phyloP scores from a whole-genome alignment of 2,329 filamentous ascomycete species.

The Magnaporthiopsis incrustans region DNA sequence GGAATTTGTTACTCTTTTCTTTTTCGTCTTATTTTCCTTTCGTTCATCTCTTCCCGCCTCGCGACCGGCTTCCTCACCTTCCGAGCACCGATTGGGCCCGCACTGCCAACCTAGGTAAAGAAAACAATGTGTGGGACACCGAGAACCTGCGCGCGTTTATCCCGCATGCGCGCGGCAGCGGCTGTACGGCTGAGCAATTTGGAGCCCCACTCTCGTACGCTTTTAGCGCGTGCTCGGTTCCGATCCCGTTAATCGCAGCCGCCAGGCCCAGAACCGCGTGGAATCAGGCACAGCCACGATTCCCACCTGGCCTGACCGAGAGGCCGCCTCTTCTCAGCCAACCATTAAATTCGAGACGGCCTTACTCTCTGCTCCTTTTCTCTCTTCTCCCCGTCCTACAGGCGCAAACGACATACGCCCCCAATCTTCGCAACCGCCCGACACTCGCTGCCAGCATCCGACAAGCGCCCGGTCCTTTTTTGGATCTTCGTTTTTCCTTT shows the following conservation, averaged over 20 bases:
- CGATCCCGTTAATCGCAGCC: too few species aligned
- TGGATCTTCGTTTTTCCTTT: background rate
- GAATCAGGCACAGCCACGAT: slow-evolving; percentile 1
- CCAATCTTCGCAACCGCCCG: background rate
- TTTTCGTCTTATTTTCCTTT: too few species aligned
- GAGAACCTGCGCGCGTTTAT: too few species aligned
- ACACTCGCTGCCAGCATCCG: background rate
- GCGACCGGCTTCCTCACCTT: too few species aligned
- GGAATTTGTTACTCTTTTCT: too few species aligned
- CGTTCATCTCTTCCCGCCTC: too few species aligned
- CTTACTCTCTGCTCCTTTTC: background rate
- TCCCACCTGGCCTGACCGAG: background rate
- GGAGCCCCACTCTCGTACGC: background rate
- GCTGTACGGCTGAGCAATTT: background rate
- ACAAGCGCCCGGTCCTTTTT: background rate
- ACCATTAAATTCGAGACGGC: slow-evolving; percentile 3
- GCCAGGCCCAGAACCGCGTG: background rate
- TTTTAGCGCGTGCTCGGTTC: background rate
- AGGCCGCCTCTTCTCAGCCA: slow-evolving; percentile 1
- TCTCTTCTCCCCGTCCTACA: background rate
- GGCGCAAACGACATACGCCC: background rate
- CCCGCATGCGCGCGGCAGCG: background rate
- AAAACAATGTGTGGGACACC: too few species aligned
- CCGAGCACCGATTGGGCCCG: too few species aligned
- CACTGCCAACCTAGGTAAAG: too few species aligned